These are phyloP conservation scores for Choiromyces venosus DNA, from an alignment of 495 filamentous ascomycete species.

Conservation along the genomic window DNA sequence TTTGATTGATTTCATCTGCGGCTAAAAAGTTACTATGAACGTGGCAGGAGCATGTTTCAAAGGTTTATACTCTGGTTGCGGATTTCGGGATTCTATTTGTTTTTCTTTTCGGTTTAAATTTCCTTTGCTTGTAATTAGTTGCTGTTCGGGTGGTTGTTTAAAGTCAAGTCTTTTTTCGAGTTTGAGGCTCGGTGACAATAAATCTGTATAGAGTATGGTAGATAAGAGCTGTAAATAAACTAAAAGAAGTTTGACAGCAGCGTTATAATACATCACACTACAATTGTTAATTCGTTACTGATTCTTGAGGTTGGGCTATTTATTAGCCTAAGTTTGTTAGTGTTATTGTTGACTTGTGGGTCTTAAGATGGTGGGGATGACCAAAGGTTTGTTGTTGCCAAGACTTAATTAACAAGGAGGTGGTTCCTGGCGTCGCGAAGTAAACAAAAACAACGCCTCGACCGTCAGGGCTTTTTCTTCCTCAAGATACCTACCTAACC, in stretches of 20 bases:
- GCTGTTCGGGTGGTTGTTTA: neutral
- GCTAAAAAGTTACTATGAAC: neutral
- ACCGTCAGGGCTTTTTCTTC: constrained; percentile 6
- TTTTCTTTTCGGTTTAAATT: constrained; percentile 12
- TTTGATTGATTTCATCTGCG: constrained; percentile 17
- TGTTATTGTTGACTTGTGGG: no score
- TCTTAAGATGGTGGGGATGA: neutral
- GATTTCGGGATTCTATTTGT: neutral
- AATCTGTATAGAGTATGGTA: neutral
- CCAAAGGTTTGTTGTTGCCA: neutral
- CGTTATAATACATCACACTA: neutral
- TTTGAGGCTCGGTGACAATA: neutral
- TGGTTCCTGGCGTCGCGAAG: constrained; percentile 18
- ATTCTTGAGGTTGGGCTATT: neutral
- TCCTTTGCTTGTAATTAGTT: neutral
- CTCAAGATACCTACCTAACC: neutral
- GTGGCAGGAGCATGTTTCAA: neutral
- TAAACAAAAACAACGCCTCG: constrained; percentile 42
- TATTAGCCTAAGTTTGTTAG: neutral
- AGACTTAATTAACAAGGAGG: neutral
- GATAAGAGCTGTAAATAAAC: neutral
- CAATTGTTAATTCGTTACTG: neutral
- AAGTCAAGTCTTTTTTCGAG: neutral
- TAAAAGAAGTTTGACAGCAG: neutral
- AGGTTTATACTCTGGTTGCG: neutral